Evolutionary conservation across 2,329 filamentous ascomycete genomes (phyloP).

Genomic region (Plectosphaerella cucumerina): DNA sequence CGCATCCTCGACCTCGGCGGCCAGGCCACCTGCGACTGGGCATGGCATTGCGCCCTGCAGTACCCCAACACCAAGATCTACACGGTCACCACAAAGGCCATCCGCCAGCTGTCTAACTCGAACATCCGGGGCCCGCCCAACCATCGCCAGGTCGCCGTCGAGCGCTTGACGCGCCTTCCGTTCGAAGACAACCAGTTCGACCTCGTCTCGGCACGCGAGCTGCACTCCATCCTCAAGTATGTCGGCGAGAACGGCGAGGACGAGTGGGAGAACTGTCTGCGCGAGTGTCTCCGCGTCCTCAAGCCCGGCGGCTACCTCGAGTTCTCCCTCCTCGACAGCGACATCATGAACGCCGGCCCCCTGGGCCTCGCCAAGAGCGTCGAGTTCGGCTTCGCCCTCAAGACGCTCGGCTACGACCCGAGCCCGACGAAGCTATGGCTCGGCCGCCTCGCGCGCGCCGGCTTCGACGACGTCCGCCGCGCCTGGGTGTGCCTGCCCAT

Average conservation of each 20-base stretch:
- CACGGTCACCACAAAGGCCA: conserved; percentile 74
- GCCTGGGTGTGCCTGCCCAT: conserved; percentile 89
- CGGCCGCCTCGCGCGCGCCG: conserved; percentile 65
- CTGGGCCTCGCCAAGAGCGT: conserved; percentile 78
- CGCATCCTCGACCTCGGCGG: conserved; percentile 85
- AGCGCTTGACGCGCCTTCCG: conserved; percentile 73
- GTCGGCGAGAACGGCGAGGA: conserved; percentile 64
- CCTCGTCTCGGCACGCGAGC: conserved; percentile 80
- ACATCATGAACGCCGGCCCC: conserved; percentile 80
- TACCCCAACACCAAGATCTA: conserved; percentile 84
- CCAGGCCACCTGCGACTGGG: conserved; percentile 85
- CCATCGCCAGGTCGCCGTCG: conserved; percentile 77
- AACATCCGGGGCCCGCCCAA: conserved; percentile 82
- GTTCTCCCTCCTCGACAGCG: conserved; percentile 84
- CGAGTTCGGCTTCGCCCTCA: conserved; percentile 88
- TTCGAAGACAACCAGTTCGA: conserved; percentile 87
- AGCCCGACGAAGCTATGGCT: conserved; percentile 79
- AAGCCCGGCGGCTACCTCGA: conserved; percentile 93
- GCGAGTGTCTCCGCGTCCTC: conserved; percentile 83
- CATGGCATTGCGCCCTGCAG: conserved; percentile 85
- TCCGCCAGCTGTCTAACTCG: conserved; percentile 66
- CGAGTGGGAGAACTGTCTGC: conserved; percentile 82
- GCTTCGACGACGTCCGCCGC: conserved; percentile 77
- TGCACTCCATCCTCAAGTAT: conserved; percentile 80
- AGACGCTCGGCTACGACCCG: conserved; percentile 86